phyloP scores from a whole-genome alignment of 1,284 basidiomycete species.

The Trichosporon ovoides region DNA sequence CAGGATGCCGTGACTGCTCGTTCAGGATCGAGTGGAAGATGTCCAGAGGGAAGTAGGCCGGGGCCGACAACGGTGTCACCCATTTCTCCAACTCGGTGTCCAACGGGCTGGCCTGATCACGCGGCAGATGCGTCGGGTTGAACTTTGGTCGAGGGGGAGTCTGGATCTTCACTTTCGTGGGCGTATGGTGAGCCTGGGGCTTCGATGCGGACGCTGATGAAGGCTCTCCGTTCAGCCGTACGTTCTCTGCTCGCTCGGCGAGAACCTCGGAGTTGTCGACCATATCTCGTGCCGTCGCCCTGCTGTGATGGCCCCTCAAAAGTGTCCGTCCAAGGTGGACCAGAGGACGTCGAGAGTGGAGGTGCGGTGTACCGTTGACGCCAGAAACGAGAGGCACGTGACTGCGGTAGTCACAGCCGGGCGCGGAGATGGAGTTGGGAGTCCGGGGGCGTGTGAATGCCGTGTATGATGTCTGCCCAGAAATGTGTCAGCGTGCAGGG shows the following conservation, averaged over 20 bases:
- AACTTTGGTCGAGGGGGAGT: constrained; percentile 19
- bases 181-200: background rate
- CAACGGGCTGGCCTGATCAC: constrained; percentile 5
- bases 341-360: constrained; percentile 1
- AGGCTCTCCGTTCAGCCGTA: background rate
- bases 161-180: constrained; percentile 1
- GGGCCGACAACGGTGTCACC: constrained; percentile 23
- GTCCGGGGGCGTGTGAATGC: too few species aligned
- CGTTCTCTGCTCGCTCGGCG: background rate
- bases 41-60: constrained; percentile 34
- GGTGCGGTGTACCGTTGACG: background rate
- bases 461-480: too few species aligned
- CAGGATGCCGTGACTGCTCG: constrained; percentile 41
- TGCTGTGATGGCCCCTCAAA: background rate
- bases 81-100: constrained; percentile 14
- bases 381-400: background rate
- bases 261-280: background rate
- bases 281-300: background rate
- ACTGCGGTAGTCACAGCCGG: too few species aligned
- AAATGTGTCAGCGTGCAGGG: too few species aligned
- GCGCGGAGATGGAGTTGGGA: too few species aligned
- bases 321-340: background rate
- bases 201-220: background rate
- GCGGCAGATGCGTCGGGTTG: constrained; percentile 15
- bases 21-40: constrained; percentile 35